A percentile compares a stretch with the other conserved stretches of the same genome.
Evolutionary conservation across 441 rosid species (phyloP).

Genomic region (Isatis lusitanica): DNA sequence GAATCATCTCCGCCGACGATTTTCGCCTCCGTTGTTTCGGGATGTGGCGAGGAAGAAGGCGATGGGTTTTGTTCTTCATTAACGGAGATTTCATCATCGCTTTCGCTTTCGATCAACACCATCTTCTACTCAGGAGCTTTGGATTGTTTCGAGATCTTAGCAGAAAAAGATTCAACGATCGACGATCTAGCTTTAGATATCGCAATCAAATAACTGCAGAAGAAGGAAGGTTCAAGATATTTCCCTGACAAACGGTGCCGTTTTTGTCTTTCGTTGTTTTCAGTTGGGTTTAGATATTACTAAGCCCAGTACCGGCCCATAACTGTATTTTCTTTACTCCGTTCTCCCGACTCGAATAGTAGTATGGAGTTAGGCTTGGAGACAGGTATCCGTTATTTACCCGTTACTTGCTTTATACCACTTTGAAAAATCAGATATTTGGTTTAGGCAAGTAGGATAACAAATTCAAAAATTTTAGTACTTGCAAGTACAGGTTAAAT

Average conservation of each 20-base stretch:
- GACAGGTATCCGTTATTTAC: too few relatives aligned
- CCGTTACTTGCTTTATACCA: too few relatives aligned
- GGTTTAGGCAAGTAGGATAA: too few relatives aligned
- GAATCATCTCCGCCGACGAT: slow-evolving; percentile 46
- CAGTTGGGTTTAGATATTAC: background rate
- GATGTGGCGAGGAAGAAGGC: background rate
- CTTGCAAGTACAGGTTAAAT: too few relatives aligned
- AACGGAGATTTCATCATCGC: slow-evolving; percentile 18
- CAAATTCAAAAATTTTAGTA: too few relatives aligned
- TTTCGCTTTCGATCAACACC: slow-evolving; percentile 49
- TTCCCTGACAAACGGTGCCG: background rate
- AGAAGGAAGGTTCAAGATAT: slow-evolving; percentile 6
- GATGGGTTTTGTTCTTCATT: slow-evolving; percentile 28
- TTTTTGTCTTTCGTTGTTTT: background rate
- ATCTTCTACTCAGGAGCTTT: slow-evolving; percentile 29
- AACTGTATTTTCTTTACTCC: too few relatives aligned
- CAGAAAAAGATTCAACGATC: slow-evolving; percentile 11
- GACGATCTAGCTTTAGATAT: slow-evolving; percentile 14
- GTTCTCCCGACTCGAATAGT: too few relatives aligned
- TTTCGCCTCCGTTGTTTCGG: slow-evolving; percentile 21
- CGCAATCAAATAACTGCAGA: background rate
- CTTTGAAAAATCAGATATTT: too few relatives aligned
- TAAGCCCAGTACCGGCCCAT: background rate
- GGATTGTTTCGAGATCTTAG: background rate
- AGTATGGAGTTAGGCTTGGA: too few relatives aligned